These are phyloP conservation scores for Xerocomellus intermedius DNA, from an alignment of 768 basidiomycete species.

Conservation along the genomic window DNA sequence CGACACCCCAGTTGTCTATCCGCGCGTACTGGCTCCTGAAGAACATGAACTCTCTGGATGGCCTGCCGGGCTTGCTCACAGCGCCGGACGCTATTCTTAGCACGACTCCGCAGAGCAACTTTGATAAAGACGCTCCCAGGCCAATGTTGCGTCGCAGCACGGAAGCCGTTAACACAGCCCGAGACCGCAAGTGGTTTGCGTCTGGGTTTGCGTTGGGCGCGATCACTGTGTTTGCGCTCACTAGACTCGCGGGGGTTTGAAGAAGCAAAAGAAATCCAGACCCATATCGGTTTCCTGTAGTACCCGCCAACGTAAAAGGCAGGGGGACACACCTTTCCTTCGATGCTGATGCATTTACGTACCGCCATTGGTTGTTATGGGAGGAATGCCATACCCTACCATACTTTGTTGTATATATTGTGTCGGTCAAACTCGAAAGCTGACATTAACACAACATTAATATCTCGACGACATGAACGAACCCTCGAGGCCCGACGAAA, in stretches of 20 bases:
- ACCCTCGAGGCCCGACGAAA: not conserved
- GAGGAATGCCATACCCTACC: too few relatives aligned
- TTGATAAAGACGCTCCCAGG: slow-evolving; percentile 13
- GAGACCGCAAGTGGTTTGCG: slow-evolving; percentile 11
- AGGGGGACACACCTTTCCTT: not conserved
- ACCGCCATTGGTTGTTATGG: too few relatives aligned
- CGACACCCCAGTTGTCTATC: slow-evolving; percentile 38
- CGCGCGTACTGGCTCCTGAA: slow-evolving; percentile 49
- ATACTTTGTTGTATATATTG: too few relatives aligned
- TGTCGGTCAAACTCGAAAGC: not conserved
- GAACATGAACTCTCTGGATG: slow-evolving; percentile 57
- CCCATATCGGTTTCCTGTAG: not conserved
- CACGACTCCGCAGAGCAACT: slow-evolving; percentile 11
- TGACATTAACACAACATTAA: not conserved
- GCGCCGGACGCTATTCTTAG: slow-evolving; percentile 21
- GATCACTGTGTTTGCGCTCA: slow-evolving; percentile 6
- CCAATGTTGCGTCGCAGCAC: slow-evolving; percentile 11
- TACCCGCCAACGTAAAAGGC: not conserved
- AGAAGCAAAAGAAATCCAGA: not conserved
- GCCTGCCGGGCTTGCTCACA: slow-evolving; percentile 48
- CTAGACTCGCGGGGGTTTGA: not conserved
- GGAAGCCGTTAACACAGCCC: too few relatives aligned
- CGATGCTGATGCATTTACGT: too few relatives aligned
- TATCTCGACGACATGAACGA: not conserved
- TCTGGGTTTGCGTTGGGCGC: slow-evolving; percentile 22